phyloP scores from a whole-genome alignment of 352 stramenopile species.

The Phytophthora kernoviae region DNA sequence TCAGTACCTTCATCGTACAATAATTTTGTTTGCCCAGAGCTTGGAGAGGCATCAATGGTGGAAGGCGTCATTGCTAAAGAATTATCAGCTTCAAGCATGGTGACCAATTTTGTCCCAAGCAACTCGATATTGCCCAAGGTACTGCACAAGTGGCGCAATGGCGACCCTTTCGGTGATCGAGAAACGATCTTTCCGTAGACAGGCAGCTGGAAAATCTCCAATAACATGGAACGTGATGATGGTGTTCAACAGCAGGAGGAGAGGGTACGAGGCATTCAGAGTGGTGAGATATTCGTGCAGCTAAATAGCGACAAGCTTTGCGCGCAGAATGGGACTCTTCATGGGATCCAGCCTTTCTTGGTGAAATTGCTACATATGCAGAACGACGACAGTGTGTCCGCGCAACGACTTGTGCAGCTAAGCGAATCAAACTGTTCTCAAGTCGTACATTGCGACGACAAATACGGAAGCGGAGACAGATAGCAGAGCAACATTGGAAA shows the following conservation, averaged over 20 bases:
- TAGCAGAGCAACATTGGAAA: conserved; percentile 9
- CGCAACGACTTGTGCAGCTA: conserved; percentile 21
- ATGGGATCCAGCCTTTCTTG: conserved; percentile 34
- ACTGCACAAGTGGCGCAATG: no score
- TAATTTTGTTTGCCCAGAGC: no score
- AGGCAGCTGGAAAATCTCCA: no score
- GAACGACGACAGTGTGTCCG: conserved; percentile 3
- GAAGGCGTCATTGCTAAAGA: no score
- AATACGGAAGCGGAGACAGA: conserved; percentile 10
- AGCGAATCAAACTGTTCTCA: conserved; percentile 32
- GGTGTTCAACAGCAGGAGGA: conserved; percentile 3
- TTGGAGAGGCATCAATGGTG: no score
- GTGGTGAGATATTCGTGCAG: conserved; percentile 56
- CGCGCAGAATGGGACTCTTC: conserved; percentile 27
- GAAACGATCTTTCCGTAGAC: conserved; percentile 12
- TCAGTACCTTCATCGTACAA: no score
- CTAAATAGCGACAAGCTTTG: conserved; percentile 24
- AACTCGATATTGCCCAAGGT: no score
- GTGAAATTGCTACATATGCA: conserved; percentile 28
- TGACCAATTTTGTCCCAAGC: no score
- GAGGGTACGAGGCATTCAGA: conserved; percentile 31
- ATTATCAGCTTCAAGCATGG: no score
- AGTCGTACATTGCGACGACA: conserved; percentile 20
- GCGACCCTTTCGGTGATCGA: conserved; percentile 17
- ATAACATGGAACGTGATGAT: no score